Conservation (phyloP, 2,329 filamentous ascomycete genomes). For the Monilinia laxa region DNA sequence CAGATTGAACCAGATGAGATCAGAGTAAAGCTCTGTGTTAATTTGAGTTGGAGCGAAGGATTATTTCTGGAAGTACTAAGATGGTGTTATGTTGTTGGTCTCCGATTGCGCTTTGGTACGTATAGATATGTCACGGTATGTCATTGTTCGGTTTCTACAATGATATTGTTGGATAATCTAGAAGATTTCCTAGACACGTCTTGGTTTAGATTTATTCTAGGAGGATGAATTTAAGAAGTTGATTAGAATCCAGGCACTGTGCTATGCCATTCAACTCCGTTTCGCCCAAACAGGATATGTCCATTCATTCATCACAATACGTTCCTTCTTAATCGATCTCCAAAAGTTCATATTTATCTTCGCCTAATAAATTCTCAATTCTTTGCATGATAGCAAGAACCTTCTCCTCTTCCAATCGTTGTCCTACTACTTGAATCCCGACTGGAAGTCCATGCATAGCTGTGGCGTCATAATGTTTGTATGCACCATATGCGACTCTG, state of each 20-base stretch:
- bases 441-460: slow-evolving; percentile 88
- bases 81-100: too few species aligned
- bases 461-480: slow-evolving; percentile 77
- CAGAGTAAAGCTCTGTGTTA: too few species aligned
- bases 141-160: background rate
- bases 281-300: background rate
- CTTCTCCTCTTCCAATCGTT: slow-evolving; percentile 40
- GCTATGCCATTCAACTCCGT: slow-evolving; percentile 5
- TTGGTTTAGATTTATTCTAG: background rate
- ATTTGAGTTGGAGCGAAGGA: too few species aligned
- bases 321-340: slow-evolving; percentile 40
- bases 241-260: background rate
- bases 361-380: slow-evolving; percentile 70
- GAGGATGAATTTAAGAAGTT: background rate
- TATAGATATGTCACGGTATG: too few species aligned
- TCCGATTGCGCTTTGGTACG: too few species aligned
- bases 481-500: slow-evolving; percentile 77
- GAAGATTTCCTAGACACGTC: background rate
- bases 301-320: background rate
- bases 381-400: slow-evolving; percentile 42
- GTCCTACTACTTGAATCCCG: slow-evolving; percentile 53
- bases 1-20: too few species aligned
- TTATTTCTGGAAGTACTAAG: too few species aligned
- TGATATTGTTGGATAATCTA: background rate
- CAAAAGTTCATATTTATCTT: slow-evolving; percentile 53